Evolutionary conservation across 371 early-diverging fungal species (phyloP).

Genomic region (Mucor piriformis): DNA sequence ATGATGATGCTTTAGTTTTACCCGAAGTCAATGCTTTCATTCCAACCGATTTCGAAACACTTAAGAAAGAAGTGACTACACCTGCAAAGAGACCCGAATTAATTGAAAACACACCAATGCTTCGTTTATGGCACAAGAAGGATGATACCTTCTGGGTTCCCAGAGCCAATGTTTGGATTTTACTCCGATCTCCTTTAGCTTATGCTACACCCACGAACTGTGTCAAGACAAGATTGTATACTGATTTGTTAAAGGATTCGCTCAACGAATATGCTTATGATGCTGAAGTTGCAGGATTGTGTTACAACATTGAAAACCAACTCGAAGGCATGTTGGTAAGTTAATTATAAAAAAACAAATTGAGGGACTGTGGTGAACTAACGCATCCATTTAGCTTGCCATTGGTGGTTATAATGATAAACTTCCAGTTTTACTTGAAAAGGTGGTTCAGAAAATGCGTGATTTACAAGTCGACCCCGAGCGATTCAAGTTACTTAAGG

Average conservation of each 20-base stretch:
- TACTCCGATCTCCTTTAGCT: constrained; percentile 46
- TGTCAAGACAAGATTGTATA: constrained; percentile 66
- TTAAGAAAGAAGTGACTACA: constrained; percentile 46
- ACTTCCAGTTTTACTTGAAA: constrained; percentile 67
- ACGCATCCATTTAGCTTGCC: constrained; percentile 32
- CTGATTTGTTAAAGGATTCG: constrained; percentile 78
- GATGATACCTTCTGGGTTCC: constrained; percentile 92
- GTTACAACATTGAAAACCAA: constrained; percentile 70
- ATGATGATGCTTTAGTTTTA: constrained; percentile 65
- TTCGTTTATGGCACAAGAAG: constrained; percentile 91
- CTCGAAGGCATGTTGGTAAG: constrained; percentile 63
- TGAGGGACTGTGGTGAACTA: neutral
- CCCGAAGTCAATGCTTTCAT: constrained; percentile 85
- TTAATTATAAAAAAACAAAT: constrained; percentile 7
- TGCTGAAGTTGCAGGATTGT: constrained; percentile 86
- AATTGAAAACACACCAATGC: constrained; percentile 63
- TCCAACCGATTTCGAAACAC: constrained; percentile 70
- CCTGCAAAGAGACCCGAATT: constrained; percentile 52
- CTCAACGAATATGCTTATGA: constrained; percentile 86
- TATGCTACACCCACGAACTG: constrained; percentile 65
- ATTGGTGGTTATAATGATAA: constrained; percentile 89
- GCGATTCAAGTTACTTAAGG: constrained; percentile 78
- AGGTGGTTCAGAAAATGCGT: constrained; percentile 73
- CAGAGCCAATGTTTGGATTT: constrained; percentile 64
- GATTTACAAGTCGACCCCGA: constrained; percentile 63